These are phyloP conservation scores for Pezicula rhizophila DNA, from an alignment of 2,329 filamentous ascomycete genomes.

Conservation along the genomic window DNA sequence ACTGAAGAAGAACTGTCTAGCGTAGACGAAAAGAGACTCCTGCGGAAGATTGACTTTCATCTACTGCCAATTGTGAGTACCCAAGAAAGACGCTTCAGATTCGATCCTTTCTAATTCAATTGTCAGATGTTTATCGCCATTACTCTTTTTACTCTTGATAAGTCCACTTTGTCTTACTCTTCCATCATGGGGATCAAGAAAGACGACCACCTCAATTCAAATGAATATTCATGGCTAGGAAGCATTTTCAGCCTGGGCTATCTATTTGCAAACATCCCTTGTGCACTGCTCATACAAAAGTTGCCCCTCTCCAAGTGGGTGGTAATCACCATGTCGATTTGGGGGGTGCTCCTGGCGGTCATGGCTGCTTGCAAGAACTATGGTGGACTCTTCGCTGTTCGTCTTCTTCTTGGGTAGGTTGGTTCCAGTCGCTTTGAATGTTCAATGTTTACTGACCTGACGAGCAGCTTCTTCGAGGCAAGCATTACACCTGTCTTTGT, in stretches of 20 bases:
- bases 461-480: constrained; percentile 51
- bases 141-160: constrained; percentile 35
- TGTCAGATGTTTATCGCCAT: background rate
- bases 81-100: background rate
- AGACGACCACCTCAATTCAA: constrained; percentile 31
- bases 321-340: constrained; percentile 49
- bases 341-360: constrained; percentile 50
- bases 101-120: background rate
- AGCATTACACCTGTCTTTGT: constrained; percentile 62
- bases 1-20: background rate
- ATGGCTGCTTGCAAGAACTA: constrained; percentile 56
- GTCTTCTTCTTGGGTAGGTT: constrained; percentile 32
- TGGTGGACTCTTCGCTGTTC: constrained; percentile 51
- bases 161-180: constrained; percentile 18
- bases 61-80: constrained; percentile 28
- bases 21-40: background rate
- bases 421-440: background rate
- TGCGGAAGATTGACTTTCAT: constrained; percentile 4
- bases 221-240: constrained; percentile 39
- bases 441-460: background rate
- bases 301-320: constrained; percentile 56
- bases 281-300: constrained; percentile 31
- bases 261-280: constrained; percentile 5
- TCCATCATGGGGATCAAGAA: constrained; percentile 35
- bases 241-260: constrained; percentile 36